These are phyloP conservation scores for Ustulina deusta DNA, from an alignment of 2,329 filamentous ascomycete species.

Conservation along the genomic window DNA sequence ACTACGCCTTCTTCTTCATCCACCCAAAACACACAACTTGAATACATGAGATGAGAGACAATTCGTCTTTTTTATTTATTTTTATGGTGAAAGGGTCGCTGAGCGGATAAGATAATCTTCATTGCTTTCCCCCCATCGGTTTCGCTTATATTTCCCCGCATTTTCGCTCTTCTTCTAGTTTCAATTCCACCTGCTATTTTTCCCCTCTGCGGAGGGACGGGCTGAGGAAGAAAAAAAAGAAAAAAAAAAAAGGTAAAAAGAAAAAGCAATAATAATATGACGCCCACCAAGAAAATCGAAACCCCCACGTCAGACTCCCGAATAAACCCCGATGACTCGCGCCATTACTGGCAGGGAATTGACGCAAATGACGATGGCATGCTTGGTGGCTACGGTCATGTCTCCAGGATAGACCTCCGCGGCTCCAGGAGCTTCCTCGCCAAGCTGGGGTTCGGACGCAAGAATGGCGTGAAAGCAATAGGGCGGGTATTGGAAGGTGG, in stretches of 20 bases:
- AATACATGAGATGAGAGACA: background rate
- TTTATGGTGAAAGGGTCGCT: background rate
- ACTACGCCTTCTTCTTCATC: background rate
- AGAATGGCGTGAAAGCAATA: slow-evolving; percentile 49
- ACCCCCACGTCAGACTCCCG: slow-evolving; percentile 39
- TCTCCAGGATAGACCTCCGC: slow-evolving; percentile 77
- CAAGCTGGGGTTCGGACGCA: slow-evolving; percentile 68
- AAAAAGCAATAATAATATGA: slow-evolving; percentile 24
- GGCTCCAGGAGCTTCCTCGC: slow-evolving; percentile 77
- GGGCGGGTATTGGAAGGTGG: slow-evolving; percentile 55
- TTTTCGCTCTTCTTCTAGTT: background rate
- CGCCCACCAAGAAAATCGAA: slow-evolving; percentile 16
- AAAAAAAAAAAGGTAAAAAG: slow-evolving; percentile 13
- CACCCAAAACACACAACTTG: background rate
- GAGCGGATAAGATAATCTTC: background rate
- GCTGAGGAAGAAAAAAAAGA: slow-evolving; percentile 4
- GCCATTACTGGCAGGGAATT: slow-evolving; percentile 62
- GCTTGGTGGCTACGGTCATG: slow-evolving; percentile 77
- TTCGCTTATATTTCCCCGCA: background rate
- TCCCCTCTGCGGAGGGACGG: background rate
- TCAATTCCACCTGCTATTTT: slow-evolving; percentile 1
- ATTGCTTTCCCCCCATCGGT: background rate
- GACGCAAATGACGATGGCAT: slow-evolving; percentile 72
- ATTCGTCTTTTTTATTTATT: background rate
- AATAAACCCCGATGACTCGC: slow-evolving; percentile 51